phyloP scores from a whole-genome alignment of 2,329 filamentous ascomycete species.

The Tolypocladium endophyticum region DNA sequence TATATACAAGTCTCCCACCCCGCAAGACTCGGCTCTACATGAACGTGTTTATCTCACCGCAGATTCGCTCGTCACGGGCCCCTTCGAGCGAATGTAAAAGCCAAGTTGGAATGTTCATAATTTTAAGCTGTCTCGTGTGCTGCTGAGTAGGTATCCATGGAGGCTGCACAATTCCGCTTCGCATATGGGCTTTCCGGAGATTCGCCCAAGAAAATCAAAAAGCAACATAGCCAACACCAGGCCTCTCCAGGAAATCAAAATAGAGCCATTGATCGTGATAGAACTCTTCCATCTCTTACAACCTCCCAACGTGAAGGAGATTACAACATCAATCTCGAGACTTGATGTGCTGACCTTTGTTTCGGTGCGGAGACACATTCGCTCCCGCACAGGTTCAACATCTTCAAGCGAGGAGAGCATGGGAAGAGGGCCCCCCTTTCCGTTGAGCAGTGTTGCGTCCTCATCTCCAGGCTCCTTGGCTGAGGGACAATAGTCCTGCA shows the following conservation, averaged over 20 bases:
- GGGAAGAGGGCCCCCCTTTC: background rate
- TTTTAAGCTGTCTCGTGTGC: background rate
- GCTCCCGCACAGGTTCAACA: too few relatives aligned
- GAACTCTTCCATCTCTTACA: too few relatives aligned
- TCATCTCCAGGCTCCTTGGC: slow-evolving; percentile 83
- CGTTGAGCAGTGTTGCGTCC: background rate
- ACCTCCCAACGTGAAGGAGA: background rate
- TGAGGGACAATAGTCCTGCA: slow-evolving; percentile 77
- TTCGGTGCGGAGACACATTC: background rate
- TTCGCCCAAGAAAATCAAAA: background rate
- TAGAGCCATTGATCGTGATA: background rate
- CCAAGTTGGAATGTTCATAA: background rate
- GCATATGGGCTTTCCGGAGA: background rate
- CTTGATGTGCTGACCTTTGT: background rate
- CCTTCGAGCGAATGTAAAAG: too few relatives aligned
- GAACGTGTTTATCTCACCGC: background rate
- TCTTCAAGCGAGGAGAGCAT: background rate
- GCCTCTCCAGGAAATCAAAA: background rate
- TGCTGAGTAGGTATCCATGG: background rate
- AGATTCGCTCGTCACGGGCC: background rate
- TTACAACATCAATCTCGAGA: background rate
- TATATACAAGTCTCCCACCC: background rate
- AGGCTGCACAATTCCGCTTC: background rate
- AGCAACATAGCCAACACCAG: background rate
- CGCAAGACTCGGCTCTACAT: background rate